A percentile compares a stretch with the other conserved stretches of the same genome.
Evolutionary conservation across 108 stramenopile genomes (phyloP).

Genomic region (Epithemia pelagica): DNA sequence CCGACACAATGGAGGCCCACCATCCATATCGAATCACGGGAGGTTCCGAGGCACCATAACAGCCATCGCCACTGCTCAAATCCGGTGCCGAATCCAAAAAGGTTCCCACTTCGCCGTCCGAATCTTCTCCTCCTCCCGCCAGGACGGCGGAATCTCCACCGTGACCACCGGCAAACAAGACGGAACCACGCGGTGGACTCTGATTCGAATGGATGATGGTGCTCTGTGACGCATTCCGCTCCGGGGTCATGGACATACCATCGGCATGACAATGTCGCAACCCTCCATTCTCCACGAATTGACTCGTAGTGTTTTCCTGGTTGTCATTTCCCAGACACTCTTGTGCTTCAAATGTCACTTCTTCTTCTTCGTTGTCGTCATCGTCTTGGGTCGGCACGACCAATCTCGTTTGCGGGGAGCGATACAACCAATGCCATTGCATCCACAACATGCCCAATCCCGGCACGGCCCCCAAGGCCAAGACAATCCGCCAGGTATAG

Average conservation of each 20-base stretch:
- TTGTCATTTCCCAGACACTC: not conserved
- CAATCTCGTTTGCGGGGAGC: not conserved
- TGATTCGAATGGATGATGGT: not conserved
- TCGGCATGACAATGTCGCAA: not conserved
- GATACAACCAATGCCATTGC: not conserved
- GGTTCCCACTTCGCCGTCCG: slow-evolving; percentile 6
- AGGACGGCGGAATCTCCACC: not conserved
- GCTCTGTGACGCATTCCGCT: not conserved
- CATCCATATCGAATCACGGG: slow-evolving; percentile 10
- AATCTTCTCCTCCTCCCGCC: not conserved
- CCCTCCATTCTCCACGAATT: not conserved
- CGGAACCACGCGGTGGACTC: not conserved
- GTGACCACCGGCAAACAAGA: not conserved
- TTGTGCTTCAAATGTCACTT: not conserved
- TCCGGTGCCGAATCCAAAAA: slow-evolving; percentile 3
- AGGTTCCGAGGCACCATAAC: not conserved
- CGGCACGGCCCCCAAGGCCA: slow-evolving; percentile 72
- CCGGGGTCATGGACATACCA: not conserved
- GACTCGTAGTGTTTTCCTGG: not conserved
- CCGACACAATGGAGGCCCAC: slow-evolving; percentile 38
- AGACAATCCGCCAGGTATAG: slow-evolving; percentile 61
- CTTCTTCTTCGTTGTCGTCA: not conserved
- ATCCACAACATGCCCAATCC: slow-evolving; percentile 1
- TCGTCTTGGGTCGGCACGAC: not conserved
- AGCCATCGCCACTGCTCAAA: slow-evolving; percentile 1